A percentile compares a stretch with the other conserved stretches of the same genome.
Evolutionary conservation across 2,329 filamentous ascomycete genomes (phyloP).

Genomic region (Colletotrichum coccodes): DNA sequence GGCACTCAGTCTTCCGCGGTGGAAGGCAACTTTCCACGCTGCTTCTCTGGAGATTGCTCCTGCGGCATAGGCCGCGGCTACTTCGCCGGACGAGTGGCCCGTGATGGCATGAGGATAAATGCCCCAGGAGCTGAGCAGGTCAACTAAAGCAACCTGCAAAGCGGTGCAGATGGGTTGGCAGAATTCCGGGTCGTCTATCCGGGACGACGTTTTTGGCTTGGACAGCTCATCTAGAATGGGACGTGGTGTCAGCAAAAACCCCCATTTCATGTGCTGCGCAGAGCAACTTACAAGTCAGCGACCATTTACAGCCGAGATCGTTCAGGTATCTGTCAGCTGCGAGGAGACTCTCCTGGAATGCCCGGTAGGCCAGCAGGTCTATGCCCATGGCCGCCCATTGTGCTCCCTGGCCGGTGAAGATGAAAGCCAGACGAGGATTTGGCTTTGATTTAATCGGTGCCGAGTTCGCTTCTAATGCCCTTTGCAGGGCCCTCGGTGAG

Average conservation of each 20-base stretch:
- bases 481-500: not conserved
- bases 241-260: not conserved
- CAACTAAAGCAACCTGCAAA: constrained; percentile 57
- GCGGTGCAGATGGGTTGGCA: constrained; percentile 56
- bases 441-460: not conserved
- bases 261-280: not conserved
- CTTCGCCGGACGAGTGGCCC: constrained; percentile 60
- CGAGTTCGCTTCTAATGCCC: not conserved
- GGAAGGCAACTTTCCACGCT: constrained; percentile 60
- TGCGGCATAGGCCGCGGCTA: constrained; percentile 56
- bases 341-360: constrained; percentile 48
- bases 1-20: constrained; percentile 48
- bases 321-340: constrained; percentile 45
- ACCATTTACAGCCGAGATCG: constrained; percentile 42
- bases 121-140: constrained; percentile 54
- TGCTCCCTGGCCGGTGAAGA: constrained; percentile 42
- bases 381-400: constrained; percentile 39
- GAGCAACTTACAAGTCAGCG: constrained; percentile 20
- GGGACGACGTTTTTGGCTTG: constrained; percentile 42
- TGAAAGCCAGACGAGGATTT: constrained; percentile 27
- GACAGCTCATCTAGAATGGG: constrained; percentile 30
- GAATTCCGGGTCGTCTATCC: constrained; percentile 51
- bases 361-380: constrained; percentile 38
- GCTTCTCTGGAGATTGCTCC: constrained; percentile 49
- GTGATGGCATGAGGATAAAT: constrained; percentile 50